A percentile compares a stretch with the other conserved stretches of the same genome.
Evolutionary conservation across 2,329 filamentous ascomycete species (phyloP).

Genomic region (Malbranchea zuffiana): DNA sequence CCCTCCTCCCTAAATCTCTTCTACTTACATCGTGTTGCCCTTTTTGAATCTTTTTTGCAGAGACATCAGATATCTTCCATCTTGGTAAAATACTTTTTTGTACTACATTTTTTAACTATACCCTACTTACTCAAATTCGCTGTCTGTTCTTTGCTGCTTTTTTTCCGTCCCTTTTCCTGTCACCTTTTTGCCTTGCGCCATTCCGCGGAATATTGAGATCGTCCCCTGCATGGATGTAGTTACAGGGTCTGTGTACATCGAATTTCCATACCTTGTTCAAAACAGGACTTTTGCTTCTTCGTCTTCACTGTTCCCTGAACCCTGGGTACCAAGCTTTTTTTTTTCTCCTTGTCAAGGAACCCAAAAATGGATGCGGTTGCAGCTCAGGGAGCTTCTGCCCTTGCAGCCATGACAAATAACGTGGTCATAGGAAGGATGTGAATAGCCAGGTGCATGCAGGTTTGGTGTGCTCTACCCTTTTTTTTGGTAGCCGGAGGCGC

Average conservation of each 20-base stretch:
- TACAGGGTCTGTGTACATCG: no score
- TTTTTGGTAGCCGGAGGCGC: no score
- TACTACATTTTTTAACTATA: background rate
- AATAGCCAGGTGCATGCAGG: no score
- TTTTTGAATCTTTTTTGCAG: no score
- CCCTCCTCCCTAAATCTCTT: background rate
- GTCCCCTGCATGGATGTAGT: no score
- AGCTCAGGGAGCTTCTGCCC: no score
- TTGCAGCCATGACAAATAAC: no score
- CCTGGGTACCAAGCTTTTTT: constrained; percentile 18
- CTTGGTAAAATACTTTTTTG: constrained; percentile 14
- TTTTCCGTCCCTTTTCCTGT: constrained; percentile 3
- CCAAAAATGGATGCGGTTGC: background rate
- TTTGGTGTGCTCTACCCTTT: no score
- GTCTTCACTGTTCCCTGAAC: background rate
- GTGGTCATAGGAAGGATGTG: no score
- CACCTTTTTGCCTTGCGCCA: background rate
- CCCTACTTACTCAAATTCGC: constrained; percentile 1
- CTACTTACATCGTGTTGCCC: no score
- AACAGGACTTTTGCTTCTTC: background rate
- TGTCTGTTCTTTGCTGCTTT: background rate
- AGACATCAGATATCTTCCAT: constrained; percentile 14
- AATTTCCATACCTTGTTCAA: no score
- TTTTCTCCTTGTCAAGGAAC: constrained; percentile 5
- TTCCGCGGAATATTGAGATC: no score